Evolutionary conservation across 2,329 filamentous ascomycete species (phyloP), one percentile per base, ranked within the genome.

Genomic region (Penicillium sp.): DNA sequence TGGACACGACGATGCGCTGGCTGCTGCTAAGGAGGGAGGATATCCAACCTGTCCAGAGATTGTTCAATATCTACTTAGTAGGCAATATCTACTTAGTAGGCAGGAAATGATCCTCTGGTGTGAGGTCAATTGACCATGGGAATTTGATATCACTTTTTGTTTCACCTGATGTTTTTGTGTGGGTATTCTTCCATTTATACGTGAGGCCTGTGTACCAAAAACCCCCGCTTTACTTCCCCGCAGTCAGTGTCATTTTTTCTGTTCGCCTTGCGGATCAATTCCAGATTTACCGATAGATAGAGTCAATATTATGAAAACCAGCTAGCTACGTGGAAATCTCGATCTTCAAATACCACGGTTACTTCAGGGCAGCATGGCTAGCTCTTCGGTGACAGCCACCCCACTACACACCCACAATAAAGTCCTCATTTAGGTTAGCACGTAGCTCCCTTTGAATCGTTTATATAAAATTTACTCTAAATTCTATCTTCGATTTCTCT

Each of bases 191-290:
- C 5, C 27, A 4, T 12, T 4, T 14, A 29, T 14, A 29, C 27
- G 27, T 15, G 29, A 31, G 14, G 29, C 29, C 1, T 2, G 8
- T 31, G 1, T 6, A 31, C 12, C 33, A 2, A 35, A 6, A 6
- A 27, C 27, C 46, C 46, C 46, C 46, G 22, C 46, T 48, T 47
- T 18, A 14, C 27, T 47, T 35, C 45, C 46, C 46, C 46, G 46
- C 46, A 48, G 14, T 22, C 9, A 31, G 15, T 23, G 12, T 37
- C 7, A 7, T 3, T 26, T n/a, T 15, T 11, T 22, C 14, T 33
- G 8, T 18, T 12, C 18, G 9, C 9, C 9, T n/a, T 22, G 46
- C 22, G n/a, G 20, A 48, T 48, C 46, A 22, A n/a, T 26, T 3
- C 46, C 22, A 40, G 6, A 37, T 48, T 8, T 0, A 37, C 31